Conservation (phyloP, 176 grass and related monocot genomes). For the Bonia amplexicaulis region DNA sequence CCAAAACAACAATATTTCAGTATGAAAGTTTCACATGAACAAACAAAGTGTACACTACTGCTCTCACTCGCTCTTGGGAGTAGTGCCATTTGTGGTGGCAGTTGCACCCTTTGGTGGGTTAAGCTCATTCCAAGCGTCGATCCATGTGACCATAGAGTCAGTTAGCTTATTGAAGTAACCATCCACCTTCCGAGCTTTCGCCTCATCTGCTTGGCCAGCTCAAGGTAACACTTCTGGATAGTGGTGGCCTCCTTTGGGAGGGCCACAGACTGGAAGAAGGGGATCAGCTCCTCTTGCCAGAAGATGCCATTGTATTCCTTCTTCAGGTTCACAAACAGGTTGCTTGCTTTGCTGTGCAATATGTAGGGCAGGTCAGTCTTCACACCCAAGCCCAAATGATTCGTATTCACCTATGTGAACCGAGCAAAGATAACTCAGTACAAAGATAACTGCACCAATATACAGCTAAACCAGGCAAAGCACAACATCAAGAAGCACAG, state of each 20-base stretch:
- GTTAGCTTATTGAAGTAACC: conserved; percentile 65
- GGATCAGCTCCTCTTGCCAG: conserved; percentile 58
- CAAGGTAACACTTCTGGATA: conserved; percentile 52
- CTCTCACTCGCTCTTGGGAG: conserved; percentile 29
- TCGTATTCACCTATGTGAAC: conserved; percentile 37
- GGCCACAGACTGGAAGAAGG: conserved; percentile 46
- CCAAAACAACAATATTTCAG: conserved; percentile 21
- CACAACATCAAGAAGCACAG: too few relatives aligned
- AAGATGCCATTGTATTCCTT: conserved; percentile 28
- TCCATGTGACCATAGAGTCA: conserved; percentile 62
- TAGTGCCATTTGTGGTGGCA: background rate
- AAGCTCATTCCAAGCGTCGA: conserved; percentile 57
- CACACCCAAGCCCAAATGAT: conserved; percentile 49
- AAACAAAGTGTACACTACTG: background rate
- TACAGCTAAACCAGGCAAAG: too few relatives aligned
- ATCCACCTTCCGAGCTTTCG: conserved; percentile 47
- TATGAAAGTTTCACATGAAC: conserved; percentile 17
- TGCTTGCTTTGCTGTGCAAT: conserved; percentile 57
- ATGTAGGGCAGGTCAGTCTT: conserved; percentile 65
- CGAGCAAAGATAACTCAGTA: too few relatives aligned
- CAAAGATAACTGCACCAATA: too few relatives aligned
- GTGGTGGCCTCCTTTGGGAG: conserved; percentile 45
- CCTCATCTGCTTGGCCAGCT: conserved; percentile 52
- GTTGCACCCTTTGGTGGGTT: conserved; percentile 32
- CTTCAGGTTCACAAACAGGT: conserved; percentile 58